phyloP scores from a whole-genome alignment of 2,329 filamentous ascomycete species.

The Leptographium lundbergii region DNA sequence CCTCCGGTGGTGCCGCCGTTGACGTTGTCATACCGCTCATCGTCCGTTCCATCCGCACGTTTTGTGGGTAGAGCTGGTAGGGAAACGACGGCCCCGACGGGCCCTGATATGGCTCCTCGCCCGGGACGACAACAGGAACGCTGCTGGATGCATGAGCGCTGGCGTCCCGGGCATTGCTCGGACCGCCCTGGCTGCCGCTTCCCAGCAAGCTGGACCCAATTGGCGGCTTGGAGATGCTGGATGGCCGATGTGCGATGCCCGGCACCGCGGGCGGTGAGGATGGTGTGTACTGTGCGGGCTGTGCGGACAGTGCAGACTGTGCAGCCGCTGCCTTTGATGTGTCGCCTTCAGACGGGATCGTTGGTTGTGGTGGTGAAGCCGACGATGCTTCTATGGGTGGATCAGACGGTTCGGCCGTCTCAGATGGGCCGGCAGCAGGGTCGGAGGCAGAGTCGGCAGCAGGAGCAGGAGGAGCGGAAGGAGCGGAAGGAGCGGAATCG shows the following conservation, averaged over 20 bases:
- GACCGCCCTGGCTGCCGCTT: constrained; percentile 12
- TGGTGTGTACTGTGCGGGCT: not conserved
- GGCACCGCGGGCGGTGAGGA: not conserved
- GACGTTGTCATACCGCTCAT: constrained; percentile 47
- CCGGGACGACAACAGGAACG: constrained; percentile 9
- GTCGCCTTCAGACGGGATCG: not conserved
- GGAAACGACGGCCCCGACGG: constrained; percentile 68
- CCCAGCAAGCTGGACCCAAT: constrained; percentile 8
- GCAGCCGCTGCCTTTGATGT: not conserved
- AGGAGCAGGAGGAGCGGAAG: not conserved
- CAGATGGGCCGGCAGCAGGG: not conserved
- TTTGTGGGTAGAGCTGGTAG: constrained; percentile 74
- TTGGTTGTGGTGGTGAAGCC: not conserved
- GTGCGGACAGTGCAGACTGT: not conserved
- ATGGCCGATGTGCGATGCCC: constrained; percentile 18
- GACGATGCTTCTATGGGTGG: not conserved
- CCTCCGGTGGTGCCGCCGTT: constrained; percentile 25
- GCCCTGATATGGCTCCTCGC: constrained; percentile 56
- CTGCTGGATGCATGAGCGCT: constrained; percentile 13
- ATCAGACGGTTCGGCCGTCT: not conserved
- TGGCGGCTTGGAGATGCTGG: constrained; percentile 44
- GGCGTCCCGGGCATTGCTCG: constrained; percentile 10
- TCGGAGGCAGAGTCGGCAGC: not conserved
- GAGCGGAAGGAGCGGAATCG: not conserved
- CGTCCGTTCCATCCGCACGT: constrained; percentile 59